Evolutionary conservation across 228 moss, liverwort and hornwort species (phyloP), one percentile per base, ranked within the genome.

Genomic region (Sphagnum fallax): DNA sequence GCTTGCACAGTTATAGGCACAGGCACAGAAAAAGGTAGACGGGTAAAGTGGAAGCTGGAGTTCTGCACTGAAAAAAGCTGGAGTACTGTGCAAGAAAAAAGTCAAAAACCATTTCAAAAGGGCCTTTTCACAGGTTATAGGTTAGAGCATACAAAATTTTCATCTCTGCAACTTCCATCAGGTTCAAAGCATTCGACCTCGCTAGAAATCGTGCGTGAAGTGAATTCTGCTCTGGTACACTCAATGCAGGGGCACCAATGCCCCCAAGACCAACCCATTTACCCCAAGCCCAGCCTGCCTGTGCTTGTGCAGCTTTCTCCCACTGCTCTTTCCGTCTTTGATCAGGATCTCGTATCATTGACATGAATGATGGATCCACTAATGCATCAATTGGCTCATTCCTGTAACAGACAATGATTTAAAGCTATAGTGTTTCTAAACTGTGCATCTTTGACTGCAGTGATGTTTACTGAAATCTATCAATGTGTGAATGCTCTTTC

Each of bases 301-400:
- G 98, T 16, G 93, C 84, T 71, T 98, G 98, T 11, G 90, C 86
- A 74, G 92, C 82, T 80, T 89, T 94, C 71, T 94, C 94, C 98
- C 98, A 98, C 74, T 98, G 98, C 75, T 98, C 98, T 74, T 92
- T 94, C 64, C 98, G 80, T 73, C 98, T 79, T 71, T 94, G 98
- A 69, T 98, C 98, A 76, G 98, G 98, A 79, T 98, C 98, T 82
- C 98, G 87, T 15, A 87, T 98, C 98, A 98, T 98, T 60, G 93
- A 85, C 90, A 98, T 98, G 77, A 98, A 98, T 16, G 80, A 88
- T 66, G 94, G 98, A 80, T 98, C 98, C 65, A 92, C 85, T 61
- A 98, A 80, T 50, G 84, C 82, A 78, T 98, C 92, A 48, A 98
- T 81, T 13, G 89, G 75, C 47, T 98, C 90, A 69, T 74, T 79